Conservation (phyloP, 345 rosid genomes). For the Jatropha curcas region DNA sequence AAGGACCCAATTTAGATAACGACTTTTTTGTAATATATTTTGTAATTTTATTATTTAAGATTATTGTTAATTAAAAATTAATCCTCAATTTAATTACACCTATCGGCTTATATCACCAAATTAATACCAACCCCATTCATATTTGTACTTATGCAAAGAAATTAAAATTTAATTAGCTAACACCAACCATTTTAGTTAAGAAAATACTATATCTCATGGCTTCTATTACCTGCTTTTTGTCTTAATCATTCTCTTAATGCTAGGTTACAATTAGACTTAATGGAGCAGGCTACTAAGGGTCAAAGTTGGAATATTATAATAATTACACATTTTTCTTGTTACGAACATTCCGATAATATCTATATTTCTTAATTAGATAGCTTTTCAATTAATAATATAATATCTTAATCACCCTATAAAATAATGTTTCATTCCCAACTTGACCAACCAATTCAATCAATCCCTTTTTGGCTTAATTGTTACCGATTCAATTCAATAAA, state of each 20-base stretch:
- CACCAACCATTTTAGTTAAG: background rate
- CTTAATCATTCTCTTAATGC: background rate
- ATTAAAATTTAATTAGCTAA: background rate
- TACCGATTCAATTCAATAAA: background rate
- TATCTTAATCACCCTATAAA: background rate
- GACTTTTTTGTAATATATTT: constrained; percentile 15
- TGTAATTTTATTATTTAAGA: background rate
- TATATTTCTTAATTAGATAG: too few relatives aligned
- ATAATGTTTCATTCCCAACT: background rate
- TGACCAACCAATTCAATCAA: background rate
- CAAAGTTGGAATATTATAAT: background rate
- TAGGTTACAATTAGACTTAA: background rate
- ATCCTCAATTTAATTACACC: background rate
- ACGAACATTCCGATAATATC: too few relatives aligned
- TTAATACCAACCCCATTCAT: constrained; percentile 36
- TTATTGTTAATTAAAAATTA: background rate
- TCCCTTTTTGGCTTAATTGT: background rate
- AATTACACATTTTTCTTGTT: too few relatives aligned
- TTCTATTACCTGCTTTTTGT: constrained; percentile 11
- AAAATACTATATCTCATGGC: background rate
- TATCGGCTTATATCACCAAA: constrained; percentile 22
- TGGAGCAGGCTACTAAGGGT: constrained; percentile 3
- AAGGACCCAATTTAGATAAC: constrained; percentile 25
- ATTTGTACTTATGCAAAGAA: constrained; percentile 11
- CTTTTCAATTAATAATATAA: too few relatives aligned